Evolutionary conservation across 2,329 filamentous ascomycete species (phyloP), one percentile per base, ranked within the genome.

Genomic region (Grosmannia penicillata): DNA sequence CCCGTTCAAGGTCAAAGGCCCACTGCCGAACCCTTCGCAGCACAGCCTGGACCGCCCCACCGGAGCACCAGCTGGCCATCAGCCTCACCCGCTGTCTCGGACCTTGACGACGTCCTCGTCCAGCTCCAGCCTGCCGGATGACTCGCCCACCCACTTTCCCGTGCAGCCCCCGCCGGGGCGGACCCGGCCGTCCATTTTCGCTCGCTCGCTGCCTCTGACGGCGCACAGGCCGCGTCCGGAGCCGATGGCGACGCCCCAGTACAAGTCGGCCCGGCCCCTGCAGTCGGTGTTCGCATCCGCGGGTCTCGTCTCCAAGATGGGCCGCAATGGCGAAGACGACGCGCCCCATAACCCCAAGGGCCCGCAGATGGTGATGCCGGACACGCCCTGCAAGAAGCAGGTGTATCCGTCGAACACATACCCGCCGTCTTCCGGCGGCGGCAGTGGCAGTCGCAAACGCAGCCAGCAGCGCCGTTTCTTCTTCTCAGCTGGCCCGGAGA

Each of bases 341-440:
- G 46, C 59, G 63, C 52, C 59, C 62, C 47, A 58, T 56, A 46
- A 48, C 38, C 57, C 63, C 27, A 64, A 62, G 19, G 61, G 61
- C 22, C 70, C 68, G 57, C 76, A 79, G 53, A 63, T 73, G 51
- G 70, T 72, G 23, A 87, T 93, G 67, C 89, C 91, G 1, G 91
- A 96, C 53, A 98, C 91, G 2, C 91, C 91, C 1, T 96, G 91
- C 60, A 98, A 96, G 63, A 86, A 91, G 53, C 78, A 81, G 38
- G 65, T 69, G 5, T 78, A 75, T 47, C 62, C 79, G 41, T 74
- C 87, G 59, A 68, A 81, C 49, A 74, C 81, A 37, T 72, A 72
- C 57, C 74, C 76, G 1, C 70, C 68, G 2, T 63, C 63, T 1
- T 62, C 65, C 11, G 75, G 75, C 37, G 78, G 70, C 53, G 71